Evolutionary conservation across 148 eudicot genomes (phyloP), one percentile per base, ranked within the genome.

Genomic region (Euryodendron excelsum): DNA sequence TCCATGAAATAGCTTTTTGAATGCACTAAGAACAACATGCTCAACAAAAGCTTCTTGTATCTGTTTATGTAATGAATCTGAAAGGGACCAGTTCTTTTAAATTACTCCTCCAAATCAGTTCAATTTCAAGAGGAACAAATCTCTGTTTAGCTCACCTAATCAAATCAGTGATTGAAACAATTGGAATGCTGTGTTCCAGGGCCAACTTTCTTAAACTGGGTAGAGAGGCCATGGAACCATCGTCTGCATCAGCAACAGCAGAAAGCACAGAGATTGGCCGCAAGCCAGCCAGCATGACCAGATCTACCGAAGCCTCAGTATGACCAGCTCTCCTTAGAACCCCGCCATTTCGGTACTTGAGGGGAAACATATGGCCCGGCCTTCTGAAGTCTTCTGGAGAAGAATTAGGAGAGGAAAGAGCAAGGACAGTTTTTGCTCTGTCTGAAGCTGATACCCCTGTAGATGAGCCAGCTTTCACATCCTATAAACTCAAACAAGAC

Each of bases 351-450:
- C 87, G 77, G 48, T 91, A 96, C 86, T 91, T 93, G 44, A 93
- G 92, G n/a, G 98, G 99, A 79, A 95, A 93, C 62, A 95, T 97
- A 85, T 93, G 99, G 4, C 99, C 96, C 11, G 99, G 98, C 82
- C 88, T 89, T 67, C 80, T 87, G 75, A 96, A 96, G 83, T 93
- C 93, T 77, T 82, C 84, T 31, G 99, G 94, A 23, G 80, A 84
- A 12, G 99, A 93, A 44, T 86, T 34, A 1, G 89, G 81, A 67
- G 94, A 91, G 41, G 99, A 88, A 69, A 96, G 90, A 50, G 88
- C 87, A 61, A 85, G 82, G 18, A 91, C 90, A 20, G 99, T 93
- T 85, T 77, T 87, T 50, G 98, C 97, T 82, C 99, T 90, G 75
- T 96, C 98, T 62, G 92, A 84, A 83, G 98, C 94, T 44, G 98